phyloP scores from a whole-genome alignment of 1,284 basidiomycete species.

The Melanopsichium pennsylvanicum region DNA sequence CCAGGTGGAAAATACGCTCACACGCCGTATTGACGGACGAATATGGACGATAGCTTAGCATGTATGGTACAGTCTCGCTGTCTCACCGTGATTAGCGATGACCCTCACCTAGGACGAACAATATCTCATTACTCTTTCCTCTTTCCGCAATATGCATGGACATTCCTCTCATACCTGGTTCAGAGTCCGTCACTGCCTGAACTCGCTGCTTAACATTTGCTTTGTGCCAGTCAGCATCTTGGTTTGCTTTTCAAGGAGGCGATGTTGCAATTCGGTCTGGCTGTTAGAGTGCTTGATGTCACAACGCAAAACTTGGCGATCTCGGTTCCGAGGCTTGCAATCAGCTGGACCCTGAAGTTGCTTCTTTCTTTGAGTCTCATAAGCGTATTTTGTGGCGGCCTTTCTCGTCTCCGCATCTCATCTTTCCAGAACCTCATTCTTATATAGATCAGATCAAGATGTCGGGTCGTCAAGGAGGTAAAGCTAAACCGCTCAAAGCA shows the following conservation, averaged over 20 bases:
- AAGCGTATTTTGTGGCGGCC: neutral
- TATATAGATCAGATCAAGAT: slow-evolving; percentile 13
- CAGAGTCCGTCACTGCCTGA: too few relatives aligned
- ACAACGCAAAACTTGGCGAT: neutral
- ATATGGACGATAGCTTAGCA: too few relatives aligned
- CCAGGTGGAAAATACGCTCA: slow-evolving; percentile 20
- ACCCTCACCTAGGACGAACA: neutral
- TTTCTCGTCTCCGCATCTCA: neutral
- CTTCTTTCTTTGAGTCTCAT: too few relatives aligned
- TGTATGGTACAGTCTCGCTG: too few relatives aligned
- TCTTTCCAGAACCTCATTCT: neutral
- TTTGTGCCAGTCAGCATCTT: too few relatives aligned
- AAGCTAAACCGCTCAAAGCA: slow-evolving; percentile 61
- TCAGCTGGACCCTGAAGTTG: slow-evolving; percentile 25
- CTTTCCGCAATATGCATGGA: slow-evolving; percentile 20
- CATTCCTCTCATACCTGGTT: neutral
- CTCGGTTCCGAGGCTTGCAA: slow-evolving; percentile 11
- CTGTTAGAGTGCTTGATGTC: too few relatives aligned
- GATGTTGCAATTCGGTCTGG: too few relatives aligned
- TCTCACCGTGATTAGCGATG: too few relatives aligned
- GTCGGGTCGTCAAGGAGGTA: slow-evolving; percentile 61
- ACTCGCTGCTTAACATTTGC: too few relatives aligned
- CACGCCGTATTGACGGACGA: slow-evolving; percentile 11
- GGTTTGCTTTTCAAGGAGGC: neutral
- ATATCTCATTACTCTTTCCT: too few relatives aligned